phyloP scores from a whole-genome alignment of 2,329 filamentous ascomycete species.

The Harringtonia aguacate region DNA sequence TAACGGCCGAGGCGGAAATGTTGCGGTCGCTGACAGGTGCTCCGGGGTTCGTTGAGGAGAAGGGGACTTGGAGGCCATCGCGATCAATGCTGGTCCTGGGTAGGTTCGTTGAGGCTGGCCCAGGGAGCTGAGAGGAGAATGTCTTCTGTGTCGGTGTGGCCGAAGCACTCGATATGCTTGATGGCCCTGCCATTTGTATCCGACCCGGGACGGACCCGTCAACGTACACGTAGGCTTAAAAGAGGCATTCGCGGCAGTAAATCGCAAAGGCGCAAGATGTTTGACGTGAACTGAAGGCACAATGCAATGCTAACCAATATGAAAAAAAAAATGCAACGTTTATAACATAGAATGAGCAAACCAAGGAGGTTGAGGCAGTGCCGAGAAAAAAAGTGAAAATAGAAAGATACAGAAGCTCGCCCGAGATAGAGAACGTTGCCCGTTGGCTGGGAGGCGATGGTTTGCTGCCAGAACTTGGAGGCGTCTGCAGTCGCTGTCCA shows the following conservation, averaged over 20 bases:
- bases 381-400: no score
- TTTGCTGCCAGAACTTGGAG: no score
- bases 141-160: conserved; percentile 44
- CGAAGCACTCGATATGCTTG: conserved; percentile 41
- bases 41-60: conserved; percentile 27
- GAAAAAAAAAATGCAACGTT: no score
- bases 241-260: conserved; percentile 4
- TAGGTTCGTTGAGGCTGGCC: conserved; percentile 23
- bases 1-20: conserved; percentile 42
- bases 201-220: conserved; percentile 17
- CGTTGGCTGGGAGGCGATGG: no score
- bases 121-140: conserved; percentile 29
- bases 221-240: conserved; percentile 16
- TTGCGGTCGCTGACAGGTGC: conserved; percentile 24
- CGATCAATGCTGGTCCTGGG: conserved; percentile 36
- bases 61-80: conserved; percentile 33
- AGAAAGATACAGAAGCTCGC: no score
- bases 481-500: no score
- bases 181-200: conserved; percentile 24
- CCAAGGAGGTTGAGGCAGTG: no score
- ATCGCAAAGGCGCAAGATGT: no score
- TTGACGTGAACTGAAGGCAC: no score
- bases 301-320: no score
- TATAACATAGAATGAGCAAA: no score
- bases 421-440: no score